A percentile compares a stretch with the other conserved stretches of the same genome.
phyloP scores from a whole-genome alignment of 2,329 filamentous ascomycete genomes.

The Exophiala viscosa region DNA sequence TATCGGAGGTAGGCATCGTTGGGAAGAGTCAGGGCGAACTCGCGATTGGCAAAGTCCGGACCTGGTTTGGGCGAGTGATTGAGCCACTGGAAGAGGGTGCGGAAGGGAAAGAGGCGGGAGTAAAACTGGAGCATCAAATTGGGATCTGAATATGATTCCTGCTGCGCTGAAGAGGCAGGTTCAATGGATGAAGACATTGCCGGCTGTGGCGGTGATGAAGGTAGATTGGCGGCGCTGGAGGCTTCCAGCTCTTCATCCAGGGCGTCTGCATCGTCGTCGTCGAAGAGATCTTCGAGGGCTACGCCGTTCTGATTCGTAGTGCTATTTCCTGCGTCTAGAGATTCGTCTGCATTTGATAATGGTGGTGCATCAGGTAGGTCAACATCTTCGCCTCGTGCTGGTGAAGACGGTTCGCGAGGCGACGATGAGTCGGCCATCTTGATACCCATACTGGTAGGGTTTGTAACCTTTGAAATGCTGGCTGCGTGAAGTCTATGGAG shows the following conservation, averaged over 20 bases:
- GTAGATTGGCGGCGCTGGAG: slow-evolving; percentile 47
- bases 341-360: not conserved
- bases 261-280: slow-evolving; percentile 46
- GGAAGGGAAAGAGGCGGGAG: slow-evolving; percentile 90
- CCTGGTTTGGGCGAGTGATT: slow-evolving; percentile 86
- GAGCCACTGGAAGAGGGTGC: slow-evolving; percentile 93
- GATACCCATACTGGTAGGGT: slow-evolving; percentile 16
- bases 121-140: slow-evolving; percentile 93
- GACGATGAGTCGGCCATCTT: slow-evolving; percentile 32
- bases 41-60: slow-evolving; percentile 84
- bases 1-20: slow-evolving; percentile 92
- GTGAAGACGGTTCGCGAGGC: slow-evolving; percentile 8
- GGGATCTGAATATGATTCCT: slow-evolving; percentile 39
- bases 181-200: slow-evolving; percentile 40
- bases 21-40: slow-evolving; percentile 93
- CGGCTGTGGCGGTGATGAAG: slow-evolving; percentile 28
- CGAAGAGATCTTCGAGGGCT: slow-evolving; percentile 57
- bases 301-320: slow-evolving; percentile 26
- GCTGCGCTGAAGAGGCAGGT: slow-evolving; percentile 33
- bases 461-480: not conserved
- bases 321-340: slow-evolving; percentile 15
- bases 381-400: slow-evolving; percentile 19
- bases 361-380: slow-evolving; percentile 26
- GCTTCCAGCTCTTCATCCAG: slow-evolving; percentile 52
- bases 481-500: no score